Conservation (phyloP, 768 basidiomycete species). For the Termitomyces sp. region DNA sequence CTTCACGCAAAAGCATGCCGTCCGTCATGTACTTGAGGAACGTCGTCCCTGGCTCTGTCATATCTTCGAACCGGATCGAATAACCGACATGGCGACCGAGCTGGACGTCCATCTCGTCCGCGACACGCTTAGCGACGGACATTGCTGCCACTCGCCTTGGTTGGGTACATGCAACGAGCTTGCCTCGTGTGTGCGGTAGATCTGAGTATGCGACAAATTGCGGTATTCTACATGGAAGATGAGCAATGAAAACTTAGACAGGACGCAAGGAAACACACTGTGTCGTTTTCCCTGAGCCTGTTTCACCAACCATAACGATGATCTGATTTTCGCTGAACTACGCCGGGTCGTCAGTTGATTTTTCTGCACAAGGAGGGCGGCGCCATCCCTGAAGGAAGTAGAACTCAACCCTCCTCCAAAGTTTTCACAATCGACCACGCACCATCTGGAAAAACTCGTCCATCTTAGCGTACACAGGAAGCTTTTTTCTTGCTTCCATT, state of each 20-base stretch:
- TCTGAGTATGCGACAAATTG: conserved; percentile 96
- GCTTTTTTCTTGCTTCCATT: conserved; percentile 73
- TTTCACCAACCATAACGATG: conserved; percentile 89
- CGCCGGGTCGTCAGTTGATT: conserved; percentile 21
- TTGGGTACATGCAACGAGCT: conserved; percentile 94
- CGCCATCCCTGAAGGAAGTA: conserved; percentile 36
- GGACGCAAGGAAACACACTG: conserved; percentile 51
- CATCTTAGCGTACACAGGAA: conserved; percentile 93
- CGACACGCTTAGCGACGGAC: conserved; percentile 97
- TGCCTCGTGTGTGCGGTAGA: conserved; percentile 83
- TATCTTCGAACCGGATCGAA: conserved; percentile 97
- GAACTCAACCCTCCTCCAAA: conserved; percentile 38
- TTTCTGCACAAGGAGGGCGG: conserved; percentile 21
- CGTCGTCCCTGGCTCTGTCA: conserved; percentile 84
- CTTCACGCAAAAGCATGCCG: conserved; percentile 97
- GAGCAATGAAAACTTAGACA: conserved; percentile 2
- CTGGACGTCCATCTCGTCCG: conserved; percentile 97
- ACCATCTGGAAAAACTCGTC: conserved; percentile 87
- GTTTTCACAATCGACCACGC: conserved; percentile 29
- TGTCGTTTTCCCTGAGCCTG: conserved; percentile 93
- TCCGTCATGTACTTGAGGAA: conserved; percentile 99
- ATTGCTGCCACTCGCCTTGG: conserved; percentile 95
- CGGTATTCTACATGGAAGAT: conserved; percentile 55
- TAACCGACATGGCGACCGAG: conserved; percentile 96
- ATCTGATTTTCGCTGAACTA: conserved; percentile 80